These are phyloP conservation scores for Cryphonectria parasitica DNA, from an alignment of 2,329 filamentous ascomycete genomes.

Conservation along the genomic window DNA sequence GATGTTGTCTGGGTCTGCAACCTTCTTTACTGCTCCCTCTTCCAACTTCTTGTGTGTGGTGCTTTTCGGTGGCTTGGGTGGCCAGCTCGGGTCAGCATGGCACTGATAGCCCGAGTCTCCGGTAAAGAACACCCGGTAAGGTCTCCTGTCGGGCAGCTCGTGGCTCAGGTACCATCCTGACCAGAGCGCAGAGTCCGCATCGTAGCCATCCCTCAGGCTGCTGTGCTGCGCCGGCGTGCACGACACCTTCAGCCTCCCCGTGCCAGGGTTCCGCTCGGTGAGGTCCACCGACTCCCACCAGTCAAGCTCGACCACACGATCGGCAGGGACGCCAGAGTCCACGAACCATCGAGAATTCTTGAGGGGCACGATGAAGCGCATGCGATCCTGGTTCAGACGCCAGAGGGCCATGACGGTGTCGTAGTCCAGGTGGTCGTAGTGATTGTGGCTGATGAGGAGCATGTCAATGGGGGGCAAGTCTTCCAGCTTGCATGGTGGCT, in stretches of 20 bases:
- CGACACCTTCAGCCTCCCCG: slow-evolving; percentile 54
- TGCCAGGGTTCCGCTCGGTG: slow-evolving; percentile 36
- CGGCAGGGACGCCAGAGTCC: slow-evolving; percentile 53
- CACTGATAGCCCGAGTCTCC: slow-evolving; percentile 70
- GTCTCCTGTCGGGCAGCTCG: slow-evolving; percentile 35
- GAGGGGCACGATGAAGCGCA: slow-evolving; percentile 69
- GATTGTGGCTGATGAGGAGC: slow-evolving; percentile 58
- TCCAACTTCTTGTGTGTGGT: slow-evolving; percentile 17
- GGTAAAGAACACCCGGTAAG: slow-evolving; percentile 67
- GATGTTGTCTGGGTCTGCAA: slow-evolving; percentile 10
- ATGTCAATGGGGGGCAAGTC: slow-evolving; percentile 56
- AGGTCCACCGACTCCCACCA: slow-evolving; percentile 68
- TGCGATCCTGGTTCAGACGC: slow-evolving; percentile 35
- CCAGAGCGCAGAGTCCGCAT: slow-evolving; percentile 68
- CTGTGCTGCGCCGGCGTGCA: slow-evolving; percentile 74
- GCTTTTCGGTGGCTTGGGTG: slow-evolving; percentile 26
- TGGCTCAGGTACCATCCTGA: slow-evolving; percentile 64
- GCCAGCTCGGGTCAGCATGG: slow-evolving; percentile 33
- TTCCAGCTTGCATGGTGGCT: slow-evolving; percentile 51
- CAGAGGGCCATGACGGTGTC: slow-evolving; percentile 48
- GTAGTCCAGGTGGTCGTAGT: slow-evolving; percentile 59
- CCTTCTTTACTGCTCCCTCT: slow-evolving; percentile 1
- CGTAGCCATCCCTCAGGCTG: slow-evolving; percentile 59
- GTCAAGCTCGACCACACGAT: slow-evolving; percentile 66
- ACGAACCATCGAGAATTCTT: slow-evolving; percentile 70